phyloP scores from a whole-genome alignment of 2,329 filamentous ascomycete genomes.

The Talaromyces sp. region DNA sequence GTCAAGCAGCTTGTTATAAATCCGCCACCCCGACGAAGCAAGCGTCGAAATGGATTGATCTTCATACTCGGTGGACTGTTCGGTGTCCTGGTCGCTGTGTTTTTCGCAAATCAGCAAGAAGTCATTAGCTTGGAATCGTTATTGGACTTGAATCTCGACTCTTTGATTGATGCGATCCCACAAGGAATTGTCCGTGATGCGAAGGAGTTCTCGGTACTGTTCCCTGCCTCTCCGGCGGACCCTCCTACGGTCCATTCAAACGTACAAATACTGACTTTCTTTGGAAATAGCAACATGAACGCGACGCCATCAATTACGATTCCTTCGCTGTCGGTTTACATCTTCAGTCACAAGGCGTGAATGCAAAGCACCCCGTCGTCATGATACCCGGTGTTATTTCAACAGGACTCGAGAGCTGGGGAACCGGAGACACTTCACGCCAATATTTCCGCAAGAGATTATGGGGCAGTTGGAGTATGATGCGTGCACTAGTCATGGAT shows the following conservation, averaged over 20 bases:
- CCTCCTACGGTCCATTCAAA: not conserved
- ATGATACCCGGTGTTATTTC: conserved; percentile 99
- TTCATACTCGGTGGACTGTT: conserved; percentile 89
- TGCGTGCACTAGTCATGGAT: conserved; percentile 89
- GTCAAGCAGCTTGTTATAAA: conserved; percentile 38
- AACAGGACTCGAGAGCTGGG: conserved; percentile 95
- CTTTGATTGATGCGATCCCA: conserved; percentile 82
- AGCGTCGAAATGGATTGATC: conserved; percentile 77
- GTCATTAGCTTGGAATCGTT: conserved; percentile 80
- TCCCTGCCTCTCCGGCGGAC: not conserved
- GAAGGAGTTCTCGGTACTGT: conserved; percentile 74
- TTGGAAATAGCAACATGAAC: conserved; percentile 68
- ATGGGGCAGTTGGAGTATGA: conserved; percentile 99
- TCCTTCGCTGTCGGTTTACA: conserved; percentile 89
- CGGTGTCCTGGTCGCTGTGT: conserved; percentile 82
- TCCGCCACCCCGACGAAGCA: conserved; percentile 50
- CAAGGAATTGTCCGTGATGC: conserved; percentile 84
- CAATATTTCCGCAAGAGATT: conserved; percentile 92
- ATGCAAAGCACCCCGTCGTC: conserved; percentile 83
- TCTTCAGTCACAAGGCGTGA: conserved; percentile 76
- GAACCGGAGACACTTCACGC: conserved; percentile 79
- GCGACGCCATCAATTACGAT: conserved; percentile 87
- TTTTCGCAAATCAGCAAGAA: conserved; percentile 87
- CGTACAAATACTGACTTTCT: conserved; percentile 11
- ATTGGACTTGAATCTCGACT: conserved; percentile 76